phyloP scores from a whole-genome alignment of 345 rosid species.

The Corchorus olitorius region DNA sequence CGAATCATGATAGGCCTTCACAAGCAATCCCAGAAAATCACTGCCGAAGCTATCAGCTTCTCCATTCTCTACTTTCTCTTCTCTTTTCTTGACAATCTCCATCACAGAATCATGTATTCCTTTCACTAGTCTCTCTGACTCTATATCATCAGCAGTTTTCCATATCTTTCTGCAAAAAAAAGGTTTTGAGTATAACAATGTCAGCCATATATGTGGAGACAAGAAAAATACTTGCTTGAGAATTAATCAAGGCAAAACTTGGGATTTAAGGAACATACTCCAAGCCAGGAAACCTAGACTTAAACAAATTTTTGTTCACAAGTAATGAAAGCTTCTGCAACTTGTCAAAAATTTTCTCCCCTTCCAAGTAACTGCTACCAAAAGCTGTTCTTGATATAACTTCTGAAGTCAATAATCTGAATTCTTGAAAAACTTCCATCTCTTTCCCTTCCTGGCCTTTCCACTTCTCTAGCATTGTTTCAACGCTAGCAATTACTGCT shows the following conservation, averaged over 20 bases:
- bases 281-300: not conserved
- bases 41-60: constrained; percentile 16
- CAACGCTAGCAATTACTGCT: constrained; percentile 38
- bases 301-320: not conserved
- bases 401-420: constrained; percentile 47
- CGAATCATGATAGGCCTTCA: constrained; percentile 26
- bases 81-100: constrained; percentile 33
- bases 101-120: constrained; percentile 19
- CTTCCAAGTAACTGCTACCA: constrained; percentile 50
- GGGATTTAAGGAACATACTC: not conserved
- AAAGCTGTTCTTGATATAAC: constrained; percentile 54
- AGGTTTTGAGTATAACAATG: not conserved
- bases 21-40: constrained; percentile 38
- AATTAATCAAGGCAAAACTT: not conserved
- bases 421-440: constrained; percentile 42
- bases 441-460: constrained; percentile 34
- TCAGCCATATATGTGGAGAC: no score
- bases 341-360: constrained; percentile 43
- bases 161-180: constrained; percentile 23
- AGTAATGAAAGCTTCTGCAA: constrained; percentile 25
- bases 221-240: no score
- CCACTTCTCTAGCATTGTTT: constrained; percentile 51
- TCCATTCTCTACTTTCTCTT: constrained; percentile 10
- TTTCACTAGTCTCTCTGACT: constrained; percentile 20
- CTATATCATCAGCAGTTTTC: constrained; percentile 21